phyloP scores from a whole-genome alignment of 495 filamentous ascomycete genomes.

The Podospora pseudoanserina region DNA sequence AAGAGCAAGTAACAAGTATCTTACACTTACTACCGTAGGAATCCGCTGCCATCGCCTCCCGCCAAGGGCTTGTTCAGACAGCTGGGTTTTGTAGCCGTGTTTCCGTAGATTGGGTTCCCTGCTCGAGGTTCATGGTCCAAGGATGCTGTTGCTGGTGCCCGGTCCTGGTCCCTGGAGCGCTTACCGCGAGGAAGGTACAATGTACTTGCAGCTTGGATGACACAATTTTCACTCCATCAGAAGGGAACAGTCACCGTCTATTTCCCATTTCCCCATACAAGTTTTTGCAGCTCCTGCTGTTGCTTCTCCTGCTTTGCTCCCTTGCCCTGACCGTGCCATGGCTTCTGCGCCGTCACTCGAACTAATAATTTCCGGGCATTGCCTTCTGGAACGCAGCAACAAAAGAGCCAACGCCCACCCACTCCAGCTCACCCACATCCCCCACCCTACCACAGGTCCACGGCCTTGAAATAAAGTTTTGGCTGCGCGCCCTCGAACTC shows the following conservation, averaged over 20 bases:
- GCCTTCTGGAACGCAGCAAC: conserved; percentile 29
- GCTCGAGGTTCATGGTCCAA: neutral
- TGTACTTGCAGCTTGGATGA: conserved; percentile 7
- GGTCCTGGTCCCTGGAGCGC: conserved; percentile 1
- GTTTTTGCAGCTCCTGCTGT: conserved; percentile 5
- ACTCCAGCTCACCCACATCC: conserved; percentile 3
- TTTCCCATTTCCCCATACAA: neutral
- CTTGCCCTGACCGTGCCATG: conserved; percentile 21
- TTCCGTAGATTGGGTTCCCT: conserved; percentile 3
- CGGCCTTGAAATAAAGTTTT: conserved; percentile 17
- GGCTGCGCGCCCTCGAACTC: neutral
- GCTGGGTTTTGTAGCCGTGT: conserved; percentile 1
- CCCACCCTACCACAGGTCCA: conserved; percentile 1
- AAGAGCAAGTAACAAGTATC: neutral
- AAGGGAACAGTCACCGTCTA: neutral
- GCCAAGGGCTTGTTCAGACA: too few species aligned
- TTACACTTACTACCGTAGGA: neutral
- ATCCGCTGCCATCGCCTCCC: neutral
- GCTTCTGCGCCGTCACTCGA: conserved; percentile 26
- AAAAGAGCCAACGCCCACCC: conserved; percentile 20
- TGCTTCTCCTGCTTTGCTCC: conserved; percentile 14
- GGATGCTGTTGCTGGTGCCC: neutral
- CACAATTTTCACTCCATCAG: conserved; percentile 15
- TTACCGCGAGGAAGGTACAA: conserved; percentile 9
- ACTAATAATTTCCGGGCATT: conserved; percentile 32